Evolutionary conservation across 352 stramenopile genomes (phyloP), one percentile per base, ranked within the genome.

Genomic region (Globisporangium recalcitrans): DNA sequence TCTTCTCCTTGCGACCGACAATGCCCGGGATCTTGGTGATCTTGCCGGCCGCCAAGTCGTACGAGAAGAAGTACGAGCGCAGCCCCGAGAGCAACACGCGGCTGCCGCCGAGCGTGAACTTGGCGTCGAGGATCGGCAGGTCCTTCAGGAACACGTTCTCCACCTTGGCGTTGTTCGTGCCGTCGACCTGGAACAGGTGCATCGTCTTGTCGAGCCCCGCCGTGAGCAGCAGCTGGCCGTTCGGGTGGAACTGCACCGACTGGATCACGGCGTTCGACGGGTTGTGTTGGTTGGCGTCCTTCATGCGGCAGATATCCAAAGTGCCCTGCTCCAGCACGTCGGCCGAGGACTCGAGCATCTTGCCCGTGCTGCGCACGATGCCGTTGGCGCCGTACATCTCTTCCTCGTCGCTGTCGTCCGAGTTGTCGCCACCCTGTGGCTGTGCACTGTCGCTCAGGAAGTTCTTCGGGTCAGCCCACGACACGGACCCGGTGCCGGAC

Each of bases 61-160:
- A 98, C 58, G 86, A 91, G 72, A 99, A 99, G 68, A 98, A 99
- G 73, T 97, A 98, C 42, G 92, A 82, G 40, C 96, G 91, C 27
- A 96, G 85, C 22, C 97, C 97, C 4, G 84, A 90, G 6, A 98
- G 67, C 21, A 99, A 77, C 14, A 97, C 88, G 63, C 94, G 78
- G 27, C 76, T 82, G 38, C 91, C 88, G 14, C 73, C 69, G 11
- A 80, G 52, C 19, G 88, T 87, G 67, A 97, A 98, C 72, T 87
- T 83, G 19, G 91, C 90, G 57, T 85, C 79, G 10, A 73, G 62
- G 11, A 98, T 96, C 3, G 94, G 92, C 51, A 98, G 64, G 55
- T 98, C 93, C 60, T 93, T 82, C 38, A 98, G 70, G 47, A 91
- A 95, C 16, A 98, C 76, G 62, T 88, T 93, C 58, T 97, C 84